Conservation (phyloP, 2,329 filamentous ascomycete species). For the Penicillium sp. region DNA sequence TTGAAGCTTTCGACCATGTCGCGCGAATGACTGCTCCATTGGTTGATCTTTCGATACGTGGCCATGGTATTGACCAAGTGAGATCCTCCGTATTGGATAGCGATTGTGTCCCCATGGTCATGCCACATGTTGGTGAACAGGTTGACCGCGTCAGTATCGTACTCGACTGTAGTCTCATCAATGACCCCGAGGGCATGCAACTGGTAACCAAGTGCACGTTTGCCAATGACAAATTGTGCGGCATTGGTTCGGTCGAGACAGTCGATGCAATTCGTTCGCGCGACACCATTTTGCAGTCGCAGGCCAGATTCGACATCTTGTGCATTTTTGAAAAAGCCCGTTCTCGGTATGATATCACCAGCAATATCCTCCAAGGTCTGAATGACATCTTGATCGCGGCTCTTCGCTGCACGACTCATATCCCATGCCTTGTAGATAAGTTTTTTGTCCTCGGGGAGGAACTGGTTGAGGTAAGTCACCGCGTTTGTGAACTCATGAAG, state of each 20-base stretch:
- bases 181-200: constrained; percentile 89
- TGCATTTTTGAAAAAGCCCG: constrained; percentile 94
- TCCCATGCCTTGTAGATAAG: constrained; percentile 97
- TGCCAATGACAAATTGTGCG: constrained; percentile 96
- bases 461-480: constrained; percentile 91
- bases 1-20: constrained; percentile 99
- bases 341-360: constrained; percentile 80
- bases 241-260: constrained; percentile 97
- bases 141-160: constrained; percentile 94
- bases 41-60: constrained; percentile 97
- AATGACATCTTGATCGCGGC: constrained; percentile 90
- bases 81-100: constrained; percentile 94
- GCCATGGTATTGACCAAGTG: constrained; percentile 99
- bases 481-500: constrained; percentile 84
- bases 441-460: constrained; percentile 78
- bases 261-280: constrained; percentile 96
- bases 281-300: constrained; percentile 85
- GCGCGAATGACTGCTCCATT: constrained; percentile 95
- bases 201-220: constrained; percentile 88
- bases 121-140: constrained; percentile 98
- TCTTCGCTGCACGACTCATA: constrained; percentile 95
- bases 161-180: constrained; percentile 75
- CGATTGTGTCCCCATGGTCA: constrained; percentile 96
- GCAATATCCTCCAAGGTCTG: constrained; percentile 87
- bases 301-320: constrained; percentile 67